Evolutionary conservation across 306 rosid species (phyloP), one percentile per base, ranked within the genome.

Genomic region (Prinsepia uniflora): DNA sequence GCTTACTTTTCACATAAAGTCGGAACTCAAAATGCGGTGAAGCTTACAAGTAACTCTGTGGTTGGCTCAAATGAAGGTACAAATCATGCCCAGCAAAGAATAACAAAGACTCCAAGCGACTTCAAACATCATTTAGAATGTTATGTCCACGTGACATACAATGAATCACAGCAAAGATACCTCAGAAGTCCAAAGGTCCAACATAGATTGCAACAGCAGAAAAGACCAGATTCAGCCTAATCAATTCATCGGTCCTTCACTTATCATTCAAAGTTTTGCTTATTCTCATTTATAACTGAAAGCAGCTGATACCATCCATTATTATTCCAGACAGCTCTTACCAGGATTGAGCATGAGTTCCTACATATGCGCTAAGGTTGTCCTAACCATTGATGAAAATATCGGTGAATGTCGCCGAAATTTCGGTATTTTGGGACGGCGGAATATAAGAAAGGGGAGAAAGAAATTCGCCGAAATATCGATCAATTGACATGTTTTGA

Each of bases 1-100:
- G 39, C 61, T n/a, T 64, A n/a, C 64, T 42, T 22, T 40, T 53
- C 63, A 63, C 54, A 19, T 46, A 55, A 43, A 67, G 6, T 75
- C 40, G 6, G 10, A 41, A 58, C 50, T 39, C 46, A 62, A 44
- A 53, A 43, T 24, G 11, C 10, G 4, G n/a, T 56, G 24, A 24
- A 6, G 13, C 30, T 42, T 70, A 11, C 0, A 44, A 44, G 58
- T 12, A 24, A 22, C 22, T 8, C 10, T 17, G 19, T 4, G 3
- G 64, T 6, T 7, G 0, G 43, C 17, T 20, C 3, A 13, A 34
- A 59, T 1, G 4, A 22, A 40, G 14, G 64, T 9, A 61, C 8
- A 61, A 61, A 61, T 6, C 24, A 61, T 40, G 24, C 46, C 19
- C 17, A 22, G 9, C 15, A 39, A 39, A 17, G 47, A n/a, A 61